Conservation (phyloP, 306 rosid species). For the Begonia fuchsioides region DNA sequence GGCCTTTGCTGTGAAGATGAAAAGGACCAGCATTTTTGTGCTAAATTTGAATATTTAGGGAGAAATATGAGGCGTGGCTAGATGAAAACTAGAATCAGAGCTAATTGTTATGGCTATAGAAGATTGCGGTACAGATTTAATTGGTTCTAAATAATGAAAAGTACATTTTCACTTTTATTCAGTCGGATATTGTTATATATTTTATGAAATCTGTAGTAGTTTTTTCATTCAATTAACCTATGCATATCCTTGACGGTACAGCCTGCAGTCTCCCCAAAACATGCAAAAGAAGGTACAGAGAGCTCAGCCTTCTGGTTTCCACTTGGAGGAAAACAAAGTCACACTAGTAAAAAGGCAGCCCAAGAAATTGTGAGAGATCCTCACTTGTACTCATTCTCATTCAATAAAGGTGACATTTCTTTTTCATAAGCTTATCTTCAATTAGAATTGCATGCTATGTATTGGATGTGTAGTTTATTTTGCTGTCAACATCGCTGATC, state of each 20-base stretch:
- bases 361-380: conserved; percentile 71
- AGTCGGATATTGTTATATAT: not conserved
- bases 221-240: too few species aligned
- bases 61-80: too few species aligned
- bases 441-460: conserved; percentile 5
- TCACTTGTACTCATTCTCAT: conserved; percentile 68
- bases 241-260: conserved; percentile 26
- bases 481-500: conserved; percentile 12
- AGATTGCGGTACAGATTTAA: too few species aligned
- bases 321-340: conserved; percentile 87
- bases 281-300: conserved; percentile 97
- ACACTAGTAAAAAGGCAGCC: conserved; percentile 49
- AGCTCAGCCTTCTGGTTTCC: conserved; percentile 93
- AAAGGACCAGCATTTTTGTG: too few species aligned
- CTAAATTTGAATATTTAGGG: too few species aligned
- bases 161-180: not conserved
- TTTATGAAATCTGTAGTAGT: too few species aligned
- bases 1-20: too few species aligned
- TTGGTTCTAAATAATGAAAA: too few species aligned
- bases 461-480: conserved; percentile 10
- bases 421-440: not conserved
- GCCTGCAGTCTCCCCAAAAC: conserved; percentile 81
- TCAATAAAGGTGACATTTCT: conserved; percentile 50
- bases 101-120: too few species aligned
- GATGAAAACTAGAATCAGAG: too few species aligned